A percentile compares a stretch with the other conserved stretches of the same genome.
Evolutionary conservation across 805 yeast genomes (phyloP).

Genomic region (Yamadazyma insecticola): DNA sequence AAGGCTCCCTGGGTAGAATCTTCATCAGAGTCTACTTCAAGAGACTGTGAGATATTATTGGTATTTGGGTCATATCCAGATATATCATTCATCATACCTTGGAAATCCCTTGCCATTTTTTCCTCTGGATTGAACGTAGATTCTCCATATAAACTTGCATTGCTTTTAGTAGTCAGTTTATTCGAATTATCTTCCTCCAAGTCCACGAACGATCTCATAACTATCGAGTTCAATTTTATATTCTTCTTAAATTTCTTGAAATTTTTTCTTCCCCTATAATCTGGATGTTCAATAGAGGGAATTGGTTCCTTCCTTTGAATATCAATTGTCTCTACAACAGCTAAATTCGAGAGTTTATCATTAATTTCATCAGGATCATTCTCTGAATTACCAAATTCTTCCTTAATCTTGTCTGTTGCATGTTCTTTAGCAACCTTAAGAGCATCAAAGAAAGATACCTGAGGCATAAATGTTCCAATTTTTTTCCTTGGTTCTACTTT

Average conservation of each 20-base stretch:
- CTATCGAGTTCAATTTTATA: conserved; percentile 13
- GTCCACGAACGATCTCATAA: conserved; percentile 17
- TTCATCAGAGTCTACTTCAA: background rate
- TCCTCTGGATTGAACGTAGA: no score
- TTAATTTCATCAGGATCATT: conserved; percentile 5
- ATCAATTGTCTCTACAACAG: conserved; percentile 27
- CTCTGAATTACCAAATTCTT: conserved; percentile 21
- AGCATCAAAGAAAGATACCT: conserved; percentile 21
- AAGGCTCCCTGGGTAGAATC: no score
- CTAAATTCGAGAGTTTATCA: conserved; percentile 18
- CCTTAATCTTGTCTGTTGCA: conserved; percentile 16
- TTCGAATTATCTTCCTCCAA: conserved; percentile 11
- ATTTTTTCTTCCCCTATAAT: conserved; percentile 15
- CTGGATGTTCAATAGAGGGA: background rate
- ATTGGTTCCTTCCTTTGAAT: conserved; percentile 13
- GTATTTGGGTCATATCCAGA: conserved; percentile 2
- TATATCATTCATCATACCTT: conserved; percentile 14
- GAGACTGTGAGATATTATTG: background rate
- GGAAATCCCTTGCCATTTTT: no score
- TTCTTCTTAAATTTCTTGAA: conserved; percentile 28
- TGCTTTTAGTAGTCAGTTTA: no score
- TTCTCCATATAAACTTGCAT: no score
- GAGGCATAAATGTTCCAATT: no score
- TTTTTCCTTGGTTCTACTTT: no score
- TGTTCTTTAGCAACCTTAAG: conserved; percentile 20